These are phyloP conservation scores for Linderniella brevidens DNA, from an alignment of 257 asterid genomes.

Conservation along the genomic window DNA sequence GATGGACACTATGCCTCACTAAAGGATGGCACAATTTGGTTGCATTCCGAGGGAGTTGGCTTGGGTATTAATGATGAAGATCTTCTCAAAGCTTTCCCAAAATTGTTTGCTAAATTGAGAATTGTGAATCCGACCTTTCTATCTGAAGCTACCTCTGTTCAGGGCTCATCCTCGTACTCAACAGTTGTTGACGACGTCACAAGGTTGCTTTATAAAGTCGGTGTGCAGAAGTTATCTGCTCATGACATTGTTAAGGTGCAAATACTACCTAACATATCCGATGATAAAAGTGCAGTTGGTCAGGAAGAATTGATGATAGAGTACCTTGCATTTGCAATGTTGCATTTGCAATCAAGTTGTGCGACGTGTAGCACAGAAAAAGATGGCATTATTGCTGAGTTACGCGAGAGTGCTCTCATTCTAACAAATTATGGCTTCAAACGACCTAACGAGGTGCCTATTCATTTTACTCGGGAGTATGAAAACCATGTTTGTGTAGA, in stretches of 20 bases:
- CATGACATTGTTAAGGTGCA: constrained; percentile 81
- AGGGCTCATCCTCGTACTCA: constrained; percentile 25
- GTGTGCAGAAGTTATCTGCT: constrained; percentile 74
- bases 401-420: constrained; percentile 42
- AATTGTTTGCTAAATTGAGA: constrained; percentile 46
- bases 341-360: constrained; percentile 73
- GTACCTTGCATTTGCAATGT: constrained; percentile 74
- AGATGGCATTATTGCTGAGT: constrained; percentile 33
- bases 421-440: constrained; percentile 67
- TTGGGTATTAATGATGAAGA: constrained; percentile 32
- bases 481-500: constrained; percentile 48
- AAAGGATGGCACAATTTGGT: constrained; percentile 65
- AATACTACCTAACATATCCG: constrained; percentile 54
- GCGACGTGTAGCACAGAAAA: constrained; percentile 44
- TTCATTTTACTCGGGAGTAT: constrained; percentile 58
- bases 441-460: constrained; percentile 42
- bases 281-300: constrained; percentile 21
- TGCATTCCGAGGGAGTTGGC: constrained; percentile 35
- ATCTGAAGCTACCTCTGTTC: constrained; percentile 37
- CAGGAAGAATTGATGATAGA: constrained; percentile 53
- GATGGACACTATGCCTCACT: constrained; percentile 60
- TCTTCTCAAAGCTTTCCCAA: constrained; percentile 44
- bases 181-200: constrained; percentile 38
- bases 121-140: constrained; percentile 59
- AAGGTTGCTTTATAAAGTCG: constrained; percentile 64